phyloP scores from a whole-genome alignment of 78 protist genomes.

The Dictyostelium brefeldianum region DNA sequence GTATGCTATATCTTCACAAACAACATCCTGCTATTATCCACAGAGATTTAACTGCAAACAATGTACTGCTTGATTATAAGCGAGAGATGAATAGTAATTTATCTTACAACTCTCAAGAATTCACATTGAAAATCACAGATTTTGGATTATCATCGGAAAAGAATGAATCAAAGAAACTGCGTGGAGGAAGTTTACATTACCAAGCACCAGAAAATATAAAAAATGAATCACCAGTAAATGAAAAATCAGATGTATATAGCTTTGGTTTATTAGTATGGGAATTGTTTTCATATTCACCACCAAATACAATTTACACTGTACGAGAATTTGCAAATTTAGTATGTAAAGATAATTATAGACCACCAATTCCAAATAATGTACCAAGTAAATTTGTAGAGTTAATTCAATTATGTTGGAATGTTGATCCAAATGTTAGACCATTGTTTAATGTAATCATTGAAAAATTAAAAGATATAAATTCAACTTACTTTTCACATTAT shows the following conservation, averaged over 20 bases:
- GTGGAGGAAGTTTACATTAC: constrained; percentile 61
- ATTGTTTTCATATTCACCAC: constrained; percentile 66
- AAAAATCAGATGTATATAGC: constrained; percentile 69
- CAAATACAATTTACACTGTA: constrained; percentile 20
- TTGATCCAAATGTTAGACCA: constrained; percentile 36
- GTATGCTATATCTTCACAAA: constrained; percentile 90
- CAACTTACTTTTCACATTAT: not conserved
- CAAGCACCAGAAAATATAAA: constrained; percentile 72
- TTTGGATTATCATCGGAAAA: constrained; percentile 30
- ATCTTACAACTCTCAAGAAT: not conserved
- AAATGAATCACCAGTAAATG: constrained; percentile 28
- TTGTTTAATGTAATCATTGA: not conserved
- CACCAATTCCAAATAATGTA: constrained; percentile 2
- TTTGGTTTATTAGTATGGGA: constrained; percentile 75
- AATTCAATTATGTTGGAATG: constrained; percentile 28
- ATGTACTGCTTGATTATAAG: constrained; percentile 73
- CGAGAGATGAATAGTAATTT: not conserved
- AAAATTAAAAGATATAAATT: not conserved
- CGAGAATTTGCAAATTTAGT: not conserved
- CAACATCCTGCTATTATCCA: constrained; percentile 83
- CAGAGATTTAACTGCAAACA: constrained; percentile 87
- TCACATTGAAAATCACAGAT: constrained; percentile 23
- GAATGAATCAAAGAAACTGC: constrained; percentile 8
- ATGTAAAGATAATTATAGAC: not conserved
- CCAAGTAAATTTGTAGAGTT: not conserved